Conservation (phyloP, 768 basidiomycete species). For the Termitomyces sp. region DNA sequence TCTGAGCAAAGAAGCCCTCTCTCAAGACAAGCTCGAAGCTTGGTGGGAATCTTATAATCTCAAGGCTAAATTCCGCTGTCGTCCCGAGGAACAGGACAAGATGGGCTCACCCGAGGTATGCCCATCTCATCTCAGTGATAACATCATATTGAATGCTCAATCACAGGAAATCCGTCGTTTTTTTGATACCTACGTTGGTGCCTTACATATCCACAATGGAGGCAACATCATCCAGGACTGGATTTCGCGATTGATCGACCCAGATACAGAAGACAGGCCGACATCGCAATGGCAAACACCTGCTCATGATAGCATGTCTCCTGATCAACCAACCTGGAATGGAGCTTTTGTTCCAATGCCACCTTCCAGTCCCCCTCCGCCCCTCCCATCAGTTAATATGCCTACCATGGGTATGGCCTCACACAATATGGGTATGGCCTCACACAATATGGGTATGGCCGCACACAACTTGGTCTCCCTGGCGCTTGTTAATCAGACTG, state of each 20-base stretch:
- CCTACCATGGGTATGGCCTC: conserved; percentile 9
- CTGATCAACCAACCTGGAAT: conserved; percentile 11
- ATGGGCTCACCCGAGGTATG: conserved; percentile 33
- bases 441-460: conserved; percentile 18
- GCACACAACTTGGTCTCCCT: conserved; percentile 35
- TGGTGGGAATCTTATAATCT: conserved; percentile 57
- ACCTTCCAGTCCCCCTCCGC: conserved; percentile 29
- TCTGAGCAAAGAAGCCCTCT: conserved; percentile 29
- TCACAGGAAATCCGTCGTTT: conserved; percentile 53
- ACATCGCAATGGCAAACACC: conserved; percentile 2
- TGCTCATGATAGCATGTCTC: conserved; percentile 8
- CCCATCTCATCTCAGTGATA: background rate
- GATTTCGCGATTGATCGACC: conserved; percentile 58
- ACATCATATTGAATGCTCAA: background rate
- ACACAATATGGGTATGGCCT: conserved; percentile 19
- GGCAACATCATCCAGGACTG: conserved; percentile 48
- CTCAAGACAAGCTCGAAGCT: conserved; percentile 36
- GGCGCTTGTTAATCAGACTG: conserved; percentile 53
- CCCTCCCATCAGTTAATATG: conserved; percentile 30
- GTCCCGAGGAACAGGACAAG: conserved; percentile 33
- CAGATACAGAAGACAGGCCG: conserved; percentile 27
- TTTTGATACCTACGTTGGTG: conserved; percentile 65
- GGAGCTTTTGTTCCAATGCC: conserved; percentile 25
- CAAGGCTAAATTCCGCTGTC: conserved; percentile 50
- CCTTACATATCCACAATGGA: conserved; percentile 61